Conservation (phyloP, 495 filamentous ascomycete genomes). For the Lophiostoma macrostomum region DNA sequence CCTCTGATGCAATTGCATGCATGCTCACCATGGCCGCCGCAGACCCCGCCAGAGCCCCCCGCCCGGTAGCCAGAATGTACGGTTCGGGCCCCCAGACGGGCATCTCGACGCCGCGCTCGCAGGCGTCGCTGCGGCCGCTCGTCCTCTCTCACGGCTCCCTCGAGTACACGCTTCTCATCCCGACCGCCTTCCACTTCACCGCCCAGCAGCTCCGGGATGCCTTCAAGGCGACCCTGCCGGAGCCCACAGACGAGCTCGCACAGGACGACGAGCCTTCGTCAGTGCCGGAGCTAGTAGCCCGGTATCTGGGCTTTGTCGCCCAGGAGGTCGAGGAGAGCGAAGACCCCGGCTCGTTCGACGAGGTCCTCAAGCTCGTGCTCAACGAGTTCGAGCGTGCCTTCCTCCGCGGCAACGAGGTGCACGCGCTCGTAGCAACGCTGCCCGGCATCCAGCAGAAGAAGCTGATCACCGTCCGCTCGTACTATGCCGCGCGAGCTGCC, state of each 20-base stretch:
- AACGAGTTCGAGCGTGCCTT: slow-evolving; percentile 96
- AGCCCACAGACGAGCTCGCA: slow-evolving; percentile 92
- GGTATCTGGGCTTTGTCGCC: slow-evolving; percentile 87
- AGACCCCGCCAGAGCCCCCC: slow-evolving; percentile 2
- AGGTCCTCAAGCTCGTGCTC: slow-evolving; percentile 81
- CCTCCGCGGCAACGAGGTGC: slow-evolving; percentile 91
- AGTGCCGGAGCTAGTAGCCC: slow-evolving; percentile 79
- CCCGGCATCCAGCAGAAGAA: slow-evolving; percentile 90
- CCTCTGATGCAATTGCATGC: no score
- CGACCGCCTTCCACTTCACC: slow-evolving; percentile 91
- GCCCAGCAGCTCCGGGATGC: slow-evolving; percentile 86
- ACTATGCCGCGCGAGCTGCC: slow-evolving; percentile 84
- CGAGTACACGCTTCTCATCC: slow-evolving; percentile 90
- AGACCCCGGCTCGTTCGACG: slow-evolving; percentile 79
- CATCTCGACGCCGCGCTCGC: slow-evolving; percentile 87
- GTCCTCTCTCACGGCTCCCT: slow-evolving; percentile 88
- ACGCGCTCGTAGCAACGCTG: slow-evolving; percentile 77
- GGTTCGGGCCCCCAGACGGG: slow-evolving; percentile 88
- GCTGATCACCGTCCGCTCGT: slow-evolving; percentile 76
- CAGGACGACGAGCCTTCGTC: slow-evolving; percentile 98
- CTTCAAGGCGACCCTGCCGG: slow-evolving; percentile 78
- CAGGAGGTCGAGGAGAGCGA: slow-evolving; percentile 85
- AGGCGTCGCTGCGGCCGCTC: slow-evolving; percentile 82
- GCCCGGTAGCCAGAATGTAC: slow-evolving; percentile 64
- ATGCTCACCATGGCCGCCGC: not conserved